Evolutionary conservation across 441 rosid species (phyloP), one percentile per base, ranked within the genome.

Genomic region (Gossypium davidsonii): DNA sequence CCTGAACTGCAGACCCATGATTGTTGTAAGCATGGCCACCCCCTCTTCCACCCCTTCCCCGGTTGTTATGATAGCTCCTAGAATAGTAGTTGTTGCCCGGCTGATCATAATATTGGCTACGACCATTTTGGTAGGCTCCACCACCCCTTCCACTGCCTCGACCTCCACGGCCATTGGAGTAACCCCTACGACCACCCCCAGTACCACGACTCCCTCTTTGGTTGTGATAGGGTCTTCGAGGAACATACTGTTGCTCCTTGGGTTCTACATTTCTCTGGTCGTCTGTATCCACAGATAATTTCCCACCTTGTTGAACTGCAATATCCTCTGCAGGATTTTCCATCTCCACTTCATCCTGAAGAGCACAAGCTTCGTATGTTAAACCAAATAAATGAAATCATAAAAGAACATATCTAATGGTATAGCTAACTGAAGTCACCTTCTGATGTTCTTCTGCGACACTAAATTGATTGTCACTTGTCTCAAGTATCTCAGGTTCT

Each of bases 151-250:
- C 87, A 26, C 87, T 83, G 20, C 83, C 74, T 34, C 92, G 84
- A 37, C 97, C 92, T 49, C 97, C 94, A 51, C 89, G 89, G 23
- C 94, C 96, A 76, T 87, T 90, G 58, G 83, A 79, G 71, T 87
- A 83, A 34, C 89, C 92, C 65, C 92, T 80, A 1, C 88, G 83
- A 26, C 91, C 87, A 66, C 90, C 85, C 44, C 89, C 83, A 55
- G 84, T 71, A 39, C 83, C 78, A 28, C 90, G 84, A 46, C 83
- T 84, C 34, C 94, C 97, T 80, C 97, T 85, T 74, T 89, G 92
- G 83, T 85, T 89, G 79, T 83, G 96, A 73, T 82, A 79, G 66
- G 83, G 62, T 68, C 97, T 86, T 28, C 93, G 88, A 11, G 81
- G 82, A 57, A 11, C 56, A 65, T 84, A 80, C 63, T 87, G 91